Conservation (phyloP, 2,329 filamentous ascomycete species). For the Trichoderma breve region DNA sequence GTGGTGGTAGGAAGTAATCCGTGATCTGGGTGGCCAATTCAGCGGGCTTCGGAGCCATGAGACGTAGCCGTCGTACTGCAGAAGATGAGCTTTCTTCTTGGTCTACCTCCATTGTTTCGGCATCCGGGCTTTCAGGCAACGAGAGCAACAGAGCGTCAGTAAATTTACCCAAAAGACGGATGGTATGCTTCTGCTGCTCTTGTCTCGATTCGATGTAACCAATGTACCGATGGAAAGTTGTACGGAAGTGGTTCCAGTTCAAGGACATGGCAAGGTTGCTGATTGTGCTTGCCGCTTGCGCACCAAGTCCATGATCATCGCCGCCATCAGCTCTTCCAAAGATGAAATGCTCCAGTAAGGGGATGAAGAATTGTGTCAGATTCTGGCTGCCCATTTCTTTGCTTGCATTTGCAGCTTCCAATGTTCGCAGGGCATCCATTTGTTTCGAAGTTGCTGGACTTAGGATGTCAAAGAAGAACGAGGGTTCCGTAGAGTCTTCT, state of each 20-base stretch:
- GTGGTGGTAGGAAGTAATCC: constrained; percentile 71
- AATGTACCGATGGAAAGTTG: constrained; percentile 79
- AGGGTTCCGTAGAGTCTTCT: constrained; percentile 63
- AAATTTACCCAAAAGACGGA: constrained; percentile 76
- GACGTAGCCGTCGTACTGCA: constrained; percentile 51
- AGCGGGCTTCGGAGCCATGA: constrained; percentile 62
- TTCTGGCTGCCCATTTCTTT: constrained; percentile 71
- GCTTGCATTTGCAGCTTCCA: constrained; percentile 66
- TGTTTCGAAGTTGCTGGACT: constrained; percentile 87
- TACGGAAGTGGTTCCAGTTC: constrained; percentile 88
- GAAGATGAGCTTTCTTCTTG: constrained; percentile 28
- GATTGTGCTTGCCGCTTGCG: constrained; percentile 81
- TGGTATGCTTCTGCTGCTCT: constrained; percentile 80
- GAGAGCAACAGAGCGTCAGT: constrained; percentile 71
- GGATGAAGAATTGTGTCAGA: constrained; percentile 82
- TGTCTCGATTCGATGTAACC: constrained; percentile 77
- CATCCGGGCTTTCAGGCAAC: constrained; percentile 38
- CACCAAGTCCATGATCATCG: constrained; percentile 82
- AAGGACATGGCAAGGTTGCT: constrained; percentile 71
- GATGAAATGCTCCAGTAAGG: constrained; percentile 89
- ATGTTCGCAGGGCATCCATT: constrained; percentile 74
- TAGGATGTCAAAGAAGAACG: constrained; percentile 90
- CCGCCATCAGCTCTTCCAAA: constrained; percentile 71
- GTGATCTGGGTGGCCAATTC: constrained; percentile 72
- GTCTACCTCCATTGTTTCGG: constrained; percentile 46